These are phyloP conservation scores for Metarhizium album DNA, from an alignment of 2,329 filamentous ascomycete genomes.

Conservation along the genomic window DNA sequence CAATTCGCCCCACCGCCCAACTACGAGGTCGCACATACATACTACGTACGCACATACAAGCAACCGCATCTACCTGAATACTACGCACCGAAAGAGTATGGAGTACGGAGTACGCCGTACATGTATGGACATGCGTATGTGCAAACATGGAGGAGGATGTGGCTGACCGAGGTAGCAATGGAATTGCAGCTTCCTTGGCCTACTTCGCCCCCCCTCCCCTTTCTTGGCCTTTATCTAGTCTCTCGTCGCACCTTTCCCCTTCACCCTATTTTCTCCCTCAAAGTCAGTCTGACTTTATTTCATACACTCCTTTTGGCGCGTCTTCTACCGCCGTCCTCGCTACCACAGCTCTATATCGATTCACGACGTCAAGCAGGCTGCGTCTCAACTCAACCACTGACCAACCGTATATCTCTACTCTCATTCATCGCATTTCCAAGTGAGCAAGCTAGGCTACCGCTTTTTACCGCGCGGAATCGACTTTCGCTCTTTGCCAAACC, in stretches of 20 bases:
- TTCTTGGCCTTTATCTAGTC: constrained; percentile 9
- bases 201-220: constrained; percentile 7
- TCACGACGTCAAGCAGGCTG: constrained; percentile 9
- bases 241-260: constrained; percentile 2
- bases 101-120: not conserved
- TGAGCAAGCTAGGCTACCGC: constrained; percentile 22
- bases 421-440: constrained; percentile 15
- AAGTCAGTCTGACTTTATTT: not conserved
- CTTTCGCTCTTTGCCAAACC: constrained; percentile 17
- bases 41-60: no score
- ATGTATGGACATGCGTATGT: not conserved
- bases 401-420: constrained; percentile 10
- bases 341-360: constrained; percentile 7
- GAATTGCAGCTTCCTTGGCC: not conserved
- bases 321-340: constrained; percentile 6
- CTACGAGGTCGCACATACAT: not conserved
- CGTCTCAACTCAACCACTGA: constrained; percentile 7
- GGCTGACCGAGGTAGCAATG: not conserved
- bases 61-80: not conserved
- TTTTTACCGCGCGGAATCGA: constrained; percentile 20
- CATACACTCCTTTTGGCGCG: constrained; percentile 18
- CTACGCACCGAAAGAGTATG: no score
- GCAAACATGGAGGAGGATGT: not conserved
- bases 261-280: constrained; percentile 1
- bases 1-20: not conserved